Base-by-base conservation (phyloP, 768 basidiomycete genomes). In the Galerina marginata region DNA sequence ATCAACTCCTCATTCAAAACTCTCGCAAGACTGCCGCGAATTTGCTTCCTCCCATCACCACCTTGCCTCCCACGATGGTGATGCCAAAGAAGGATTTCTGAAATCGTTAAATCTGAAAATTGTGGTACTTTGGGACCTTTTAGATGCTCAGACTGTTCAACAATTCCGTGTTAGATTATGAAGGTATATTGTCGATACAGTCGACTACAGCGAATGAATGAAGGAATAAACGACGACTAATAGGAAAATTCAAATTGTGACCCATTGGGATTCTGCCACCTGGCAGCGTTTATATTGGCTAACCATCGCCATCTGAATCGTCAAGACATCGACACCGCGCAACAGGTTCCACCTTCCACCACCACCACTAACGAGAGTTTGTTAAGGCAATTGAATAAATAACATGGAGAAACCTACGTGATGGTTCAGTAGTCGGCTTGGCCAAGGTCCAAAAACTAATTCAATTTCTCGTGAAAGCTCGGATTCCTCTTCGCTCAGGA, bases 31-130 rank as follows among this genome's bases (percentile, higher is more conserved):
- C 89, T 1, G 86, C 96, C 1, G 83, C 89, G 6, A 77, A 85
- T 50, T 78, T 95, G 39, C 83, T 99, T n/a, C 94, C 96, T 16
- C 81, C 91, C 14, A 75, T 96, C 67, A 89, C 86, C 23, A 94
- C 93, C n/a, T 83, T 99, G 25, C 96, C 96, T 4, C 90, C 91
- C 0, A 93, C 93, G 5, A 98, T 97, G 96, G 83, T 91, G 42
- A 81, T 93, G 67, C 89, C 90, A 10, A 75, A 77, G 53, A 72
- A 66, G 57, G 65, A 57, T 59, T 60, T 40, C 69, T 66, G 70
- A 43, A 49, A 55, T 46, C 40, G 33, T 51, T 10, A 16, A 23
- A 16, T 15, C 6, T 54, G 39, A n/a, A 12, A 44, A 11, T 14
- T 39, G 54, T 23, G 58, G 58, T 45, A 26, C 12, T 20, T 16